phyloP scores from a whole-genome alignment of 192 early-diverging fungal genomes.

The Phlyctochytrium arcticum region DNA sequence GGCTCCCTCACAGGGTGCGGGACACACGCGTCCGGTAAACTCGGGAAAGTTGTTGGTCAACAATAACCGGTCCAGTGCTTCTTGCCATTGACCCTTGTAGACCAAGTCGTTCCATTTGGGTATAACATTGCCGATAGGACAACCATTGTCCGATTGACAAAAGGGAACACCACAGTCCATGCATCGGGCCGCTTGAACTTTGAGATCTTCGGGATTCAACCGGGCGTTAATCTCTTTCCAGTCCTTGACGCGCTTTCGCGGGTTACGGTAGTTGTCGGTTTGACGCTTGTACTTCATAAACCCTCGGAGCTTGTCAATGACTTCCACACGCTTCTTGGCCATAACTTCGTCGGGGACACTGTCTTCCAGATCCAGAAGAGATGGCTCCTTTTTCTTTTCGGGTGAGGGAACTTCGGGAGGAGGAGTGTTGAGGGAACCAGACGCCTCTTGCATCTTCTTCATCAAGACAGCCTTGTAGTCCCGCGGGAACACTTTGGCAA shows the following conservation, averaged over 20 bases:
- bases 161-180: constrained; percentile 94
- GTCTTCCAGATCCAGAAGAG: constrained; percentile 86
- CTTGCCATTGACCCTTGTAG: constrained; percentile 94
- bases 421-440: constrained; percentile 18
- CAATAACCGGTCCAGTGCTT: constrained; percentile 86
- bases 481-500: constrained; percentile 90
- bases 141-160: constrained; percentile 96
- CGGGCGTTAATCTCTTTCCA: constrained; percentile 95
- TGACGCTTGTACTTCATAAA: constrained; percentile 93
- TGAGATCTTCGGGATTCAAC: constrained; percentile 71
- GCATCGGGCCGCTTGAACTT: constrained; percentile 93
- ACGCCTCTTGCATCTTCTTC: constrained; percentile 35
- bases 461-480: constrained; percentile 86
- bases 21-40: constrained; percentile 98
- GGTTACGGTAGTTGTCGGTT: constrained; percentile 82
- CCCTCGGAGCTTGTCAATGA: constrained; percentile 91
- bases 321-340: constrained; percentile 60
- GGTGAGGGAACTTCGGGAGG: constrained; percentile 24
- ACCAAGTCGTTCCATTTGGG: constrained; percentile 99
- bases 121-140: constrained; percentile 98
- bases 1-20: constrained; percentile 96
- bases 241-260: constrained; percentile 76
- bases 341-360: constrained; percentile 72
- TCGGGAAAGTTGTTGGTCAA: constrained; percentile 99
- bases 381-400: constrained; percentile 48